phyloP scores from a whole-genome alignment of 805 yeast species.

The Pichia deserticola region DNA sequence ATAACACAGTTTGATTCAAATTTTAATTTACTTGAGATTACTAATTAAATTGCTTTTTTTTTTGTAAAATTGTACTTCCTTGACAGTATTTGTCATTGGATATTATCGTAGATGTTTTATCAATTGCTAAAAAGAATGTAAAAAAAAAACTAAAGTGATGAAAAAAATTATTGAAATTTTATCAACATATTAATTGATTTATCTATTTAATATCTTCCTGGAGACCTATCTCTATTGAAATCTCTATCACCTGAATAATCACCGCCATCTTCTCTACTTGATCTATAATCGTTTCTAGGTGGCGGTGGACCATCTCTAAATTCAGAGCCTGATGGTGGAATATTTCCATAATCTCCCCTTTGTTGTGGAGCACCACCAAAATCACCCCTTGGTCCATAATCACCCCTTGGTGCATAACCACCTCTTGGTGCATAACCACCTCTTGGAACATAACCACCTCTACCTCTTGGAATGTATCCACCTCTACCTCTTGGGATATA shows the following conservation, averaged over 20 bases:
- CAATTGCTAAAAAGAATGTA: no score
- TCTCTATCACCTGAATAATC: slow-evolving; percentile 35
- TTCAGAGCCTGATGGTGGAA: slow-evolving; percentile 18
- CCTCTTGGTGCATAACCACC: slow-evolving; percentile 23
- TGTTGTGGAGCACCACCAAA: slow-evolving; percentile 15
- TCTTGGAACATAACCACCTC: slow-evolving; percentile 27
- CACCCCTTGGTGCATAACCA: slow-evolving; percentile 22
- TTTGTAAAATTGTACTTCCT: background rate
- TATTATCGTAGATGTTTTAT: no score
- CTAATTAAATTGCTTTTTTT: background rate
- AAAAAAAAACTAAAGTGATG: no score
- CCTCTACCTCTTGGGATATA: slow-evolving; percentile 26
- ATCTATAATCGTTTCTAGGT: slow-evolving; percentile 30
- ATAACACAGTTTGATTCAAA: background rate
- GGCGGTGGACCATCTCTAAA: slow-evolving; percentile 22
- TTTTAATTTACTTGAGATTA: background rate
- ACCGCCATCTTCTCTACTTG: slow-evolving; percentile 23
- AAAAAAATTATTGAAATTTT: no score
- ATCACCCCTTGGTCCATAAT: slow-evolving; percentile 15
- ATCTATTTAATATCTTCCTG: slow-evolving; percentile 51
- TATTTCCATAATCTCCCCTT: slow-evolving; percentile 24
- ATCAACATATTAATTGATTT: background rate
- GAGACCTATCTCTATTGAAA: slow-evolving; percentile 66
- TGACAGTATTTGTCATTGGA: background rate
- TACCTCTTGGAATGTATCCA: slow-evolving; percentile 24